phyloP scores from a whole-genome alignment of 2,329 filamentous ascomycete species.

The Monosporascus sp. region DNA sequence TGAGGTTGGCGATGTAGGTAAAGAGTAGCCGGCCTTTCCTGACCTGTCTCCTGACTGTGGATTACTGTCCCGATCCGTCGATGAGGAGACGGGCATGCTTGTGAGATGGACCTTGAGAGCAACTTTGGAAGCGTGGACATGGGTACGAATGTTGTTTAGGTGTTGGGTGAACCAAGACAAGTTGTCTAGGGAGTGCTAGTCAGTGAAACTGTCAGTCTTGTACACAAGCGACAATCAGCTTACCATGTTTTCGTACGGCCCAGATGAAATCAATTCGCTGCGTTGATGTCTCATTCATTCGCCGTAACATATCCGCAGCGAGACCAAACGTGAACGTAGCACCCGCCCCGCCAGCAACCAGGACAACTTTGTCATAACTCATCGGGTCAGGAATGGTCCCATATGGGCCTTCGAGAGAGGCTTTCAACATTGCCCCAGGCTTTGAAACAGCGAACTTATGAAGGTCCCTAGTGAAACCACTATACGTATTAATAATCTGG shows the following conservation, averaged over 20 bases:
- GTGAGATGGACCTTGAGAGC: conserved; percentile 35
- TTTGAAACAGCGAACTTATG: conserved; percentile 44
- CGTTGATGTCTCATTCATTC: conserved; percentile 30
- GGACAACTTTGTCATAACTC: conserved; percentile 49
- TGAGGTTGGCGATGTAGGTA: conserved; percentile 5
- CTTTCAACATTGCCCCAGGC: conserved; percentile 42
- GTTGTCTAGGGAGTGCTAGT: conserved; percentile 21
- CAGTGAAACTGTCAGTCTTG: not conserved
- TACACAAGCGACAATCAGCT: conserved; percentile 8
- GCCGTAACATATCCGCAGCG: conserved; percentile 38
- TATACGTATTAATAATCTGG: conserved; percentile 45
- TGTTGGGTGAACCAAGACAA: conserved; percentile 34
- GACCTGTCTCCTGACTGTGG: conserved; percentile 5
- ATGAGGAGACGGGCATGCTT: conserved; percentile 4
- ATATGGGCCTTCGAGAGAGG: conserved; percentile 55
- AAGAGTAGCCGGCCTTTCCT: conserved; percentile 4
- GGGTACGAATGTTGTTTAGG: conserved; percentile 31
- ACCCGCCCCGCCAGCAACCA: conserved; percentile 56
- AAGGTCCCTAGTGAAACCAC: conserved; percentile 54
- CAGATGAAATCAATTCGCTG: conserved; percentile 43
- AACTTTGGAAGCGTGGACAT: conserved; percentile 32
- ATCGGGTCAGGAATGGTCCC: conserved; percentile 48
- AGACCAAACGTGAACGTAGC: conserved; percentile 53
- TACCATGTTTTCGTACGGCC: conserved; percentile 41
- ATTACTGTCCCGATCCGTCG: conserved; percentile 3